Evolutionary conservation across 148 eudicot genomes (phyloP), one percentile per base, ranked within the genome.

Genomic region (Oxyria digyna): DNA sequence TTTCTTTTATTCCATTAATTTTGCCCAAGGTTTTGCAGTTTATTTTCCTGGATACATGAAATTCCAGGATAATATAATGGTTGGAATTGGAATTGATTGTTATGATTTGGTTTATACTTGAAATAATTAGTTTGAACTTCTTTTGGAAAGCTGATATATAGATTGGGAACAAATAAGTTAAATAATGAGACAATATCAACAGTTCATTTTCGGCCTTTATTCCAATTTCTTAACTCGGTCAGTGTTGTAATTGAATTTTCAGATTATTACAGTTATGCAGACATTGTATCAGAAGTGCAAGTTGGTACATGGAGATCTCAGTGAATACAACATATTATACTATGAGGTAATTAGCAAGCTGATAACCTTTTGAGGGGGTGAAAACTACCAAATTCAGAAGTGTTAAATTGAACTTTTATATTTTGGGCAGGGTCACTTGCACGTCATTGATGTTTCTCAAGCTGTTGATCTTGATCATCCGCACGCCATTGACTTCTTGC

Each of bases 401-500:
- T n/a, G n/a, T n/a, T n/a, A n/a, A n/a, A n/a, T n/a, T n/a, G n/a
- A n/a, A n/a, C n/a, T n/a, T n/a, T n/a, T n/a, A n/a, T n/a, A n/a
- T n/a, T 14, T 63, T 62, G 74, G 67, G 48, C 83, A 94, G 99
- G 99, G 96, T 74, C 99, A 94, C 74, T 78, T 94, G 81, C 88
- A 88, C 74, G 80, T 94, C 35, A 94, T 91, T 75, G 99, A 94
- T 75, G 99, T 91, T 66, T 94, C 99, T 43, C 99, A 94, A 85
- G 27, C 99, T 67, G 99, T 94, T 82, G 99, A 91, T 80, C 97
- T 90, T 71, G 99, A 94, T 78, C 99, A 94, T 81, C 97, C 97
- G 67, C 96, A 91, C 45, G 91, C 97, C 59, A 87, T 88, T 42
- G 96, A 85, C 72, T 91, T 94, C 73, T 85, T 94, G 40, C 81